Evolutionary conservation across 768 basidiomycete genomes (phyloP).

Genomic region (Amyloporia xantha): DNA sequence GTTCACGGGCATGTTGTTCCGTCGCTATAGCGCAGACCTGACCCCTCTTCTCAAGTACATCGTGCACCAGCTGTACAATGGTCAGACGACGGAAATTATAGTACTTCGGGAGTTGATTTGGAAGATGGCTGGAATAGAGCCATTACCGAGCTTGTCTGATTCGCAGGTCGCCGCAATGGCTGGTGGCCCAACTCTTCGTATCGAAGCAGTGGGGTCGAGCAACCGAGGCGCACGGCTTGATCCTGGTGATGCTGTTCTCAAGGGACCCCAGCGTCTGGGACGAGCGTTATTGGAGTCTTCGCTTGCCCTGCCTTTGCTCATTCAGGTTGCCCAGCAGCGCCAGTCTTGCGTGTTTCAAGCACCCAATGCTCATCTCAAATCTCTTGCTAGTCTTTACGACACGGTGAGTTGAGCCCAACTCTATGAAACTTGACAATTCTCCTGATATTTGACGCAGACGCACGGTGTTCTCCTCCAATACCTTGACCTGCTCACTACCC

Average conservation of each 20-base stretch:
- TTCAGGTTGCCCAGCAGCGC: slow-evolving; percentile 89
- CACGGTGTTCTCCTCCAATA: slow-evolving; percentile 93
- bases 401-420: slow-evolving; percentile 50
- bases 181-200: slow-evolving; percentile 79
- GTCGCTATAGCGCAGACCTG: slow-evolving; percentile 78
- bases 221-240: slow-evolving; percentile 72
- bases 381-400: slow-evolving; percentile 83
- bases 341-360: slow-evolving; percentile 77
- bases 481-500: slow-evolving; percentile 76
- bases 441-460: slow-evolving; percentile 42
- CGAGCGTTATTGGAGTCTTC: slow-evolving; percentile 59
- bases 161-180: slow-evolving; percentile 86
- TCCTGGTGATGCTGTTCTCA: slow-evolving; percentile 54
- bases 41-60: slow-evolving; percentile 84
- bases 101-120: slow-evolving; percentile 90
- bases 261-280: slow-evolving; percentile 63
- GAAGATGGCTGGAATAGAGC: slow-evolving; percentile 94
- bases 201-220: slow-evolving; percentile 79
- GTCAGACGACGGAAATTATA: slow-evolving; percentile 81
- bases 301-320: slow-evolving; percentile 81
- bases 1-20: slow-evolving; percentile 89
- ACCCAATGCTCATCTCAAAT: slow-evolving; percentile 74
- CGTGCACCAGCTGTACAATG: slow-evolving; percentile 81
- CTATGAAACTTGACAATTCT: slow-evolving; percentile 11
- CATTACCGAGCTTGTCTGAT: slow-evolving; percentile 83